These are phyloP conservation scores for Endothia cerciana DNA, from an alignment of 2,329 filamentous ascomycete genomes.

Conservation along the genomic window DNA sequence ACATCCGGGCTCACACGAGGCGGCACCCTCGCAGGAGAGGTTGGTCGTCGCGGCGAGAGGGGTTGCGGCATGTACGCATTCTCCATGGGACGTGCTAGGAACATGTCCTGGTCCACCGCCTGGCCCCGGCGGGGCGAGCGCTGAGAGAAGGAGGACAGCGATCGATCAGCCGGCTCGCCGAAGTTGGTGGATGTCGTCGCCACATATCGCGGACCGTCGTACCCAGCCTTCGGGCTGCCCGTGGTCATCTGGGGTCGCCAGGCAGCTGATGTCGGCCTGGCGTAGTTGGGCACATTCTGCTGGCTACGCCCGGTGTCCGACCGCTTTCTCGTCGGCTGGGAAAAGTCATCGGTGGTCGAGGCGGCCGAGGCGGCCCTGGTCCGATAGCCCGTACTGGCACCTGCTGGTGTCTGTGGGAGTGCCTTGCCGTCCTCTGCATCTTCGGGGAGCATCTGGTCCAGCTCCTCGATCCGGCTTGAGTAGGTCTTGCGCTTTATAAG, in stretches of 20 bases:
- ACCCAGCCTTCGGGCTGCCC: constrained; percentile 33
- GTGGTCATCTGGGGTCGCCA: constrained; percentile 32
- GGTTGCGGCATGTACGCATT: constrained; percentile 70
- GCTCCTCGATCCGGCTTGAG: constrained; percentile 83
- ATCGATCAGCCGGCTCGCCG: constrained; percentile 39
- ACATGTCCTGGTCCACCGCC: constrained; percentile 36
- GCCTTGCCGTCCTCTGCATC: constrained; percentile 68
- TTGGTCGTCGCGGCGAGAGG: constrained; percentile 65
- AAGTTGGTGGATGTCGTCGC: constrained; percentile 36
- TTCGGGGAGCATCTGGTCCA: constrained; percentile 71
- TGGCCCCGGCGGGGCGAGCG: constrained; percentile 48
- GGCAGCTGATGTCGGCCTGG: constrained; percentile 33
- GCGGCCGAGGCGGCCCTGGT: constrained; percentile 19
- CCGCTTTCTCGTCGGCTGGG: constrained; percentile 46
- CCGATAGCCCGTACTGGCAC: constrained; percentile 43
- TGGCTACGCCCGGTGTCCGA: constrained; percentile 41
- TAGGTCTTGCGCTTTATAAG: constrained; percentile 84
- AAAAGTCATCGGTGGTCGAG: constrained; percentile 12
- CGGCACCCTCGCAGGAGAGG: constrained; percentile 47
- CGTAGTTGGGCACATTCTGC: constrained; percentile 34
- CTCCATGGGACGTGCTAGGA: constrained; percentile 56
- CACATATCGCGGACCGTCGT: constrained; percentile 35
- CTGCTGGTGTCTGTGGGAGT: constrained; percentile 72
- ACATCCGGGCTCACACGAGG: constrained; percentile 37
- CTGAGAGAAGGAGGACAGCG: constrained; percentile 59